These are phyloP conservation scores for Salix koriyanagi DNA, from an alignment of 345 rosid species.

Conservation along the genomic window DNA sequence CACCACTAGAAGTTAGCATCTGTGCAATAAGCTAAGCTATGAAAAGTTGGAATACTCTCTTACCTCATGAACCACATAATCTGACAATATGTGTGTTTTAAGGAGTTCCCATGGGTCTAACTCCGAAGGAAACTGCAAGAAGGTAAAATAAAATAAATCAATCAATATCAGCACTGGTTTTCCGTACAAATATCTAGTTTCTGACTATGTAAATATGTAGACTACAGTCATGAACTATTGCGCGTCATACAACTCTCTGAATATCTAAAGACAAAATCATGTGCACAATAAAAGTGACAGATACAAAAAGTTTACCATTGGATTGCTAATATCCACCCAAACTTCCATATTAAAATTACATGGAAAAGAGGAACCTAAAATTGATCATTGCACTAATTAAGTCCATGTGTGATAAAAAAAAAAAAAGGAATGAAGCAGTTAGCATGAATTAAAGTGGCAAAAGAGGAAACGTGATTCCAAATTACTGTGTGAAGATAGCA, in stretches of 20 bases:
- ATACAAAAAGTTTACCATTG: not conserved
- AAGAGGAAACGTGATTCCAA: not conserved
- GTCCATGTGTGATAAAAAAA: not conserved
- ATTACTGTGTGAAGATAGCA: not conserved
- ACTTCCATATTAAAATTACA: not conserved
- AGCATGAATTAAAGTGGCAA: not conserved
- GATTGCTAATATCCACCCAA: not conserved
- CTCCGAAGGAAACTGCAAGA: conserved; percentile 76
- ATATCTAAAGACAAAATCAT: not conserved
- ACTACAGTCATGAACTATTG: not conserved
- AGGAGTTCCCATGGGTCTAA: conserved; percentile 78
- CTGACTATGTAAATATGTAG: not conserved
- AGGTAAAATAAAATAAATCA: not conserved
- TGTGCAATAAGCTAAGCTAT: not conserved
- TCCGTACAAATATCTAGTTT: not conserved
- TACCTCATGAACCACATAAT: conserved; percentile 82
- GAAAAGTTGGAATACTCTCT: conserved; percentile 13
- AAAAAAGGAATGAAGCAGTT: not conserved
- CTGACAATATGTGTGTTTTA: conserved; percentile 71
- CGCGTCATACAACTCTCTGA: not conserved
- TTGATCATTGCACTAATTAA: not conserved
- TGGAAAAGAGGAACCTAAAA: not conserved
- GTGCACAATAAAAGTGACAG: not conserved
- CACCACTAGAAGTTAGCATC: not conserved
- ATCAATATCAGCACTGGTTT: conserved; percentile 1